Conservation (phyloP, 139 green algal genomes). For the Microglena sp. region DNA sequence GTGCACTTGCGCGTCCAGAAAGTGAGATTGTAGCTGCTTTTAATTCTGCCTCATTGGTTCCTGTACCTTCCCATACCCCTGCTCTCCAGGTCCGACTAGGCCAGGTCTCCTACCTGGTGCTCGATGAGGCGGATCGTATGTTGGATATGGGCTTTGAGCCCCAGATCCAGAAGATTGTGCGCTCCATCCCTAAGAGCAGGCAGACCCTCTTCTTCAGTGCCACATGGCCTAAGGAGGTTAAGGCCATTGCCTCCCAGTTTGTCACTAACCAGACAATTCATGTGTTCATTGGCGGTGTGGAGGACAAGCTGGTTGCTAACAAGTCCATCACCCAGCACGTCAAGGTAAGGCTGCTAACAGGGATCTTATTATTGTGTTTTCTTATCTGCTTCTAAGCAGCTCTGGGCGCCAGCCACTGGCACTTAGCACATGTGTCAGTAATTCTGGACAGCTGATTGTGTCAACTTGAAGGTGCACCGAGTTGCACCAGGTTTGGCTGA, state of each 20-base stretch:
- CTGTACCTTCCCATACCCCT: too few relatives aligned
- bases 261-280: conserved; percentile 67
- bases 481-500: too few relatives aligned
- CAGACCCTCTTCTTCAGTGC: conserved; percentile 90
- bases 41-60: too few relatives aligned
- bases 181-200: conserved; percentile 48
- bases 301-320: conserved; percentile 84
- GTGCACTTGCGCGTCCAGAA: too few relatives aligned
- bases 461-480: too few relatives aligned
- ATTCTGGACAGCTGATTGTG: too few relatives aligned
- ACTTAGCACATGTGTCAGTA: too few relatives aligned
- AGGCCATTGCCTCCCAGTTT: conserved; percentile 72
- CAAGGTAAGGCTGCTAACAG: conserved; percentile 14
- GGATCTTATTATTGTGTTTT: too few relatives aligned
- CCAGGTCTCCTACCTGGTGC: conserved; percentile 79
- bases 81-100: conserved; percentile 4
- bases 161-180: conserved; percentile 81
- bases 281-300: conserved; percentile 83
- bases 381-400: conserved; percentile 15
- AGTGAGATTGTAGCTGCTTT: too few relatives aligned
- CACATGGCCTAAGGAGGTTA: conserved; percentile 86
- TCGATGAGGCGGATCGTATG: conserved; percentile 98
- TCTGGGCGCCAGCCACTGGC: too few relatives aligned
- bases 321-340: conserved; percentile 80
- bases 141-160: conserved; percentile 75